Evolutionary conservation across 345 rosid genomes (phyloP), one percentile per base, ranked within the genome.

Genomic region (Citrus australasica): DNA sequence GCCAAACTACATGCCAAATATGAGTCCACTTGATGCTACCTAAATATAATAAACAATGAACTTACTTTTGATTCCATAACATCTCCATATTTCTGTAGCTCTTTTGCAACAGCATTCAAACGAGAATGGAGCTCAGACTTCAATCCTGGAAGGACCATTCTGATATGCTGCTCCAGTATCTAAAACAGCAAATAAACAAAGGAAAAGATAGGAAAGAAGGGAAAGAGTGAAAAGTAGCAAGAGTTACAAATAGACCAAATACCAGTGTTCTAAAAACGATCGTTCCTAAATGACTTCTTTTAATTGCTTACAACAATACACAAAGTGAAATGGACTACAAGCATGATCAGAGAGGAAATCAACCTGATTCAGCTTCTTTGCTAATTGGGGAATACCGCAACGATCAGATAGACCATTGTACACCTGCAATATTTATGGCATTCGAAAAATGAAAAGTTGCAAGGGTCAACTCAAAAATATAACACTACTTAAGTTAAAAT

Each of bases 331-430:
- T 14, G 56, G 21, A 51, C 30, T 10, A 40, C 71, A 40, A 67
- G 24, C 42, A 35, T 7, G 19, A 62, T 62, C 66, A 62, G 66
- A 48, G 33, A 19, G 63, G 68, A 70, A 60, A 71, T 74, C 79
- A 74, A 90, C 96, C 90, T 90, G 91, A 81, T 92, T 92, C 80
- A 92, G 79, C 89, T 89, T 90, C 81, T 87, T 89, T 19, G 96
- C 96, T 70, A 90, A 88, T 85, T 90, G 88, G 63, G 93, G 92
- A 73, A 90, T 80, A 70, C 96, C 93, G 60, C 91, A 79, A 79
- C 82, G 90, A 83, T 92, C 89, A 55, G 89, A 46, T 48, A 92
- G 89, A 75, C 84, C 86, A 82, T 83, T 89, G 73, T 92, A 92
- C 61, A 86, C 91, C 93, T 90, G 76, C 66, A 81, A 28, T 33